Conservation (phyloP, 495 filamentous ascomycete genomes). For the Lasiosphaeris hirsuta region DNA sequence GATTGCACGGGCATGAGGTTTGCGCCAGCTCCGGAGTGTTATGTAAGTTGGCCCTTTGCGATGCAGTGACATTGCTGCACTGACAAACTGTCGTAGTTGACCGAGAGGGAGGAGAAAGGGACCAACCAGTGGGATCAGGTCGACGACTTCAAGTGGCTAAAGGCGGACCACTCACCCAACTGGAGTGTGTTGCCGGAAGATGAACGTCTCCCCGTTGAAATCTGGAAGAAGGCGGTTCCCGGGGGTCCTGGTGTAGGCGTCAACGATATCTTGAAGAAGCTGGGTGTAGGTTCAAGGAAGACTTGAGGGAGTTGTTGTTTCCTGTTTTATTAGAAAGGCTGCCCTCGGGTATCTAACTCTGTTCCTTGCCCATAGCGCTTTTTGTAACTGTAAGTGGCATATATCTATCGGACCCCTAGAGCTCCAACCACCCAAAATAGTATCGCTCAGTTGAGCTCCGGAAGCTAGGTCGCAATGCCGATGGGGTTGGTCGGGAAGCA, state of each 20-base stretch:
- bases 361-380: too few relatives aligned
- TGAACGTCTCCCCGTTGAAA: conserved; percentile 56
- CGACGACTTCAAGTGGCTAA: conserved; percentile 97
- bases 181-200: conserved; percentile 68
- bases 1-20: conserved; percentile 78
- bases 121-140: conserved; percentile 81
- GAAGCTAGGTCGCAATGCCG: too few relatives aligned
- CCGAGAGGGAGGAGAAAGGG: conserved; percentile 29
- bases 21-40: conserved; percentile 63
- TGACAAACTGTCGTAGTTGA: conserved; percentile 23
- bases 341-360: neutral
- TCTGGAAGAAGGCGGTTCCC: conserved; percentile 69
- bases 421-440: too few relatives aligned
- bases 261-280: conserved; percentile 64
- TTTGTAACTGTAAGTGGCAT: too few relatives aligned
- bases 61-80: neutral
- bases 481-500: too few relatives aligned
- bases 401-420: too few relatives aligned
- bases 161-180: conserved; percentile 79
- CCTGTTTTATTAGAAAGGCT: neutral
- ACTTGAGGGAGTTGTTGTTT: neutral
- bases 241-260: conserved; percentile 59
- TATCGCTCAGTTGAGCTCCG: too few relatives aligned
- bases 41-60: conserved; percentile 50
- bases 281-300: conserved; percentile 38